phyloP scores from a whole-genome alignment of 495 filamentous ascomycete genomes.

The Massariosphaeria phaeospora region DNA sequence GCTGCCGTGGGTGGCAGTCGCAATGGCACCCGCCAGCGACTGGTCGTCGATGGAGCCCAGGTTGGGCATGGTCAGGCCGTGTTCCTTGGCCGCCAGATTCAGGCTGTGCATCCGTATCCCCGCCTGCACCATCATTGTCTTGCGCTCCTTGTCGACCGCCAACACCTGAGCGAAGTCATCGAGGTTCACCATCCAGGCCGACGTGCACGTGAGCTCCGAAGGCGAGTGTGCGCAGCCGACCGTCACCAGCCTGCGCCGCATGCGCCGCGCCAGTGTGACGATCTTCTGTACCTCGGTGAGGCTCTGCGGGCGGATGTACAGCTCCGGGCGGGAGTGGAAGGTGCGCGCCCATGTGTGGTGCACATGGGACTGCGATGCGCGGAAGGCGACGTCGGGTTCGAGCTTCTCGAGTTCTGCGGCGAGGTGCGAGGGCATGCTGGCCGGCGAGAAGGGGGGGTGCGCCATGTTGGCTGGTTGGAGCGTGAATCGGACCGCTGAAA shows the following conservation, averaged over 20 bases:
- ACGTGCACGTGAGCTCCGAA: constrained; percentile 87
- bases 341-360: constrained; percentile 98
- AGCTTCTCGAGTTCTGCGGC: constrained; percentile 52
- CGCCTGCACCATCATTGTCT: constrained; percentile 69
- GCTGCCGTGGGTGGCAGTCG: constrained; percentile 89
- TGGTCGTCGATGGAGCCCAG: constrained; percentile 93
- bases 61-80: constrained; percentile 77
- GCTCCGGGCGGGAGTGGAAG: constrained; percentile 77
- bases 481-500: neutral
- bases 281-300: constrained; percentile 76
- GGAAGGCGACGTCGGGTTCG: constrained; percentile 66
- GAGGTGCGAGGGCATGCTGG: constrained; percentile 48
- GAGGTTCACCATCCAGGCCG: constrained; percentile 89
- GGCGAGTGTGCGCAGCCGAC: constrained; percentile 89
- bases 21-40: constrained; percentile 86
- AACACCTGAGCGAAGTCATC: constrained; percentile 73
- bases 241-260: constrained; percentile 70
- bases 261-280: constrained; percentile 73
- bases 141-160: constrained; percentile 57
- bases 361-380: constrained; percentile 59
- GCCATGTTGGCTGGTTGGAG: constrained; percentile 4
- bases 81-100: constrained; percentile 59
- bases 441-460: constrained; percentile 1
- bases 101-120: constrained; percentile 77
- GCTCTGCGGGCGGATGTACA: constrained; percentile 78